Conservation (phyloP, 1,139 yeast genomes). For the Nakaseomyces uthaithaninus region DNA sequence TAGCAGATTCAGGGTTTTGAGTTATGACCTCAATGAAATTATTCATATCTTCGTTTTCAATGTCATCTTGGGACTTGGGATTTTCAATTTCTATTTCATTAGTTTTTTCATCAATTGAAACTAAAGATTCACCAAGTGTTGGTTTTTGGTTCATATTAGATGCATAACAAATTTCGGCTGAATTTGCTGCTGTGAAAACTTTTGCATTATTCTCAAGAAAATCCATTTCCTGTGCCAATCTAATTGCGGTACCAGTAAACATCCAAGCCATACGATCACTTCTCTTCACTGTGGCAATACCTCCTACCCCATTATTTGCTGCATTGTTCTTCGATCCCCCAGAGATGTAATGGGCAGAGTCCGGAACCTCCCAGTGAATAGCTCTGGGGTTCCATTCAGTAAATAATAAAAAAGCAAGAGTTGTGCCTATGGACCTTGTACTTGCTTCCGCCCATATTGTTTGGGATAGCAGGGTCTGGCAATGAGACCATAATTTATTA, state of each 20-base stretch:
- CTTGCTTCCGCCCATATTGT: constrained; percentile 95
- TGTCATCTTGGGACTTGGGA: constrained; percentile 5
- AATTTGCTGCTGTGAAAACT: constrained; percentile 74
- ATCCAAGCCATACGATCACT: constrained; percentile 91
- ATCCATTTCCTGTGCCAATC: constrained; percentile 83
- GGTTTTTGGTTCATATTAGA: constrained; percentile 64
- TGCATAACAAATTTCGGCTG: constrained; percentile 70
- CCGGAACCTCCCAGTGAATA: constrained; percentile 81
- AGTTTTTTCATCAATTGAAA: constrained; percentile 1
- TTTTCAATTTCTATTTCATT: constrained; percentile 5
- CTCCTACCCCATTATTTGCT: constrained; percentile 50
- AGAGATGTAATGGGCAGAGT: constrained; percentile 47
- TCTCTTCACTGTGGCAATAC: constrained; percentile 77
- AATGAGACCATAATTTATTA: constrained; percentile 73
- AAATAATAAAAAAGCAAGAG: constrained; percentile 73
- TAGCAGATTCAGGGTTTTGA: constrained; percentile 28
- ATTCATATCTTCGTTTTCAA: constrained; percentile 3
- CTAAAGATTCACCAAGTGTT: constrained; percentile 46
- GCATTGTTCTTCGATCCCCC: constrained; percentile 11
- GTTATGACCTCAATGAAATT: constrained; percentile 16
- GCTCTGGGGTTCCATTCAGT: constrained; percentile 96
- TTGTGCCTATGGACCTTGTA: constrained; percentile 78
- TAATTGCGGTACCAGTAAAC: constrained; percentile 79
- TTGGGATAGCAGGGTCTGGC: constrained; percentile 72
- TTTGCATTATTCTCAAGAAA: constrained; percentile 65